Evolutionary conservation across 2,329 filamentous ascomycete species (phyloP).

Genomic region (Scortechinia acanthostroma): DNA sequence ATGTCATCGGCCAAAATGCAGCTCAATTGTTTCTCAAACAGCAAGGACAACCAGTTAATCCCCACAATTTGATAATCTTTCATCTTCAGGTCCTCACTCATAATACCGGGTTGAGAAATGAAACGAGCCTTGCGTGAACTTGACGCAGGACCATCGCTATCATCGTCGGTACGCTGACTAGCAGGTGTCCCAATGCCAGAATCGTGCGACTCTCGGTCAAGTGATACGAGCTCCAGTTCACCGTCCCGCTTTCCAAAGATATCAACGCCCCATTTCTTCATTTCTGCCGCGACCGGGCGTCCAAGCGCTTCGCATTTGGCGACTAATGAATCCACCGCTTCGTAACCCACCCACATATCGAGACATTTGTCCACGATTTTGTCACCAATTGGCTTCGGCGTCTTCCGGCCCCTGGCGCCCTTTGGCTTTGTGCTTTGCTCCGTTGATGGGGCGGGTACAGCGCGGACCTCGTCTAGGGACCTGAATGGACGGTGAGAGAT

Average conservation of each 20-base stretch:
- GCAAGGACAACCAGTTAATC: constrained; percentile 57
- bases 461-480: constrained; percentile 41
- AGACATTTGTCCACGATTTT: constrained; percentile 55
- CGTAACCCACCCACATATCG: constrained; percentile 58
- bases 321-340: constrained; percentile 60
- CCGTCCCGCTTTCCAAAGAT: constrained; percentile 37
- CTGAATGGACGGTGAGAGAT: constrained; percentile 48
- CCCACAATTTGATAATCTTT: constrained; percentile 66
- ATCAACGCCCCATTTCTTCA: constrained; percentile 58
- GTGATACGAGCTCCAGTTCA: constrained; percentile 40
- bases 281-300: constrained; percentile 47
- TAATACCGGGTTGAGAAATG: constrained; percentile 50
- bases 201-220: constrained; percentile 35
- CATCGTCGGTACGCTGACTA: constrained; percentile 17
- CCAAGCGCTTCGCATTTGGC: constrained; percentile 48
- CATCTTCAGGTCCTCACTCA: constrained; percentile 47
- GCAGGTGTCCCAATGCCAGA: constrained; percentile 58
- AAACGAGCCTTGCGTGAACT: constrained; percentile 29
- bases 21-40: constrained; percentile 50
- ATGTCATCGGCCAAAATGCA: constrained; percentile 5
- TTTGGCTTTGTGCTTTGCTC: constrained; percentile 32
- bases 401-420: constrained; percentile 16
- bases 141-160: constrained; percentile 10
- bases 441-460: constrained; percentile 26
- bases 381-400: constrained; percentile 40